Conservation (phyloP, 345 rosid species). For the Camelina neglecta region DNA sequence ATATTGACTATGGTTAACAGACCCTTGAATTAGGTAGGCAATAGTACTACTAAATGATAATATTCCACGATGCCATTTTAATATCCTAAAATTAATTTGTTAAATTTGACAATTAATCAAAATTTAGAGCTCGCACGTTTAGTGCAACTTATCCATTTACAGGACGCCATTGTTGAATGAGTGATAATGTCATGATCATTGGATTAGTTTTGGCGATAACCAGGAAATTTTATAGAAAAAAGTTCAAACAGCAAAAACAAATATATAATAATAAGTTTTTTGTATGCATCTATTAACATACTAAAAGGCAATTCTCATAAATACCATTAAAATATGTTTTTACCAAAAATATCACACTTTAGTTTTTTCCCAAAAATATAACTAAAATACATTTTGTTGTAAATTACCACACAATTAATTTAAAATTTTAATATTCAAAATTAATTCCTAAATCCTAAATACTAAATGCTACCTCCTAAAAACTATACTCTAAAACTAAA, state of each 20-base stretch:
- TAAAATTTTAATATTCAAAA: no score
- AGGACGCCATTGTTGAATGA: conserved; percentile 37
- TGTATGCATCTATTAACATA: neutral
- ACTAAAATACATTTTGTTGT: no score
- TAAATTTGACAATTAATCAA: neutral
- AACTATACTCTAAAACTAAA: no score
- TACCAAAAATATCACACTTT: no score
- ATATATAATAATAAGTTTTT: neutral
- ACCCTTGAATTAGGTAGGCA: conserved; percentile 6
- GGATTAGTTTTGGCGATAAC: neutral
- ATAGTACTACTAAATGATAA: conserved; percentile 3
- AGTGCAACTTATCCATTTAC: conserved; percentile 13
- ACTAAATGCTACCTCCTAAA: no score
- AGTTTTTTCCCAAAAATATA: no score
- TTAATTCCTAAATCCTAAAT: no score
- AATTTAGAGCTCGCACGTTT: neutral
- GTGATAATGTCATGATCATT: conserved; percentile 18
- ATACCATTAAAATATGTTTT: no score
- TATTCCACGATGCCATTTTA: conserved; percentile 21
- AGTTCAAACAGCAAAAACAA: neutral
- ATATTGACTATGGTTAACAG: conserved; percentile 29
- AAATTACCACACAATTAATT: no score
- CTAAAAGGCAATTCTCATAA: no score
- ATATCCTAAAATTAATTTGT: conserved; percentile 3
- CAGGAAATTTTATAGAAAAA: neutral